Percentiles rank a stretch among this genome's conserved stretches.
Evolutionary conservation across 768 basidiomycete genomes (phyloP).

Genomic region (Boletus sp.): DNA sequence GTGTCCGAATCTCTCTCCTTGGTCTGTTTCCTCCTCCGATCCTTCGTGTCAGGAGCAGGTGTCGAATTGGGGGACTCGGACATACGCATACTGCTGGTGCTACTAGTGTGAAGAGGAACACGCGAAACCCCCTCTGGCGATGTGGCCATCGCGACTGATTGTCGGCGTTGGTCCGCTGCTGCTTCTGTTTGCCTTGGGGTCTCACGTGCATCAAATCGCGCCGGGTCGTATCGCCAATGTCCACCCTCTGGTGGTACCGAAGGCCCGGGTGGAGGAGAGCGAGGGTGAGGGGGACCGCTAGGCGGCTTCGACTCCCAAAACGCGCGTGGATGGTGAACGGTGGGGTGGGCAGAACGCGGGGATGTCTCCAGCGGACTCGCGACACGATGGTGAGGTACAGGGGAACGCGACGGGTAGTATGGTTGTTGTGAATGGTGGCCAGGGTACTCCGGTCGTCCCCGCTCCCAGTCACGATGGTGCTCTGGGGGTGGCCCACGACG

Average conservation of each 20-base stretch:
- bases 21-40: slow-evolving; percentile 39
- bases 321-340: slow-evolving; percentile 31
- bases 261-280: slow-evolving; percentile 34
- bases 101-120: slow-evolving; percentile 28
- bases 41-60: slow-evolving; percentile 44
- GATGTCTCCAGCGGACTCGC: slow-evolving; percentile 59
- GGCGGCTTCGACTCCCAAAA: slow-evolving; percentile 66
- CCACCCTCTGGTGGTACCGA: slow-evolving; percentile 41
- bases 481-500: slow-evolving; percentile 45
- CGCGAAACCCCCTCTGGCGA: slow-evolving; percentile 43
- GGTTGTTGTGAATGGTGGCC: slow-evolving; percentile 30
- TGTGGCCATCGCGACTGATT: slow-evolving; percentile 38
- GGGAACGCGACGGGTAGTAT: slow-evolving; percentile 34
- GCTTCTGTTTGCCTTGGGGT: slow-evolving; percentile 30
- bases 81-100: slow-evolving; percentile 36
- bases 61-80: slow-evolving; percentile 60
- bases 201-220: slow-evolving; percentile 49
- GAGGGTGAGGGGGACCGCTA: slow-evolving; percentile 26
- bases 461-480: slow-evolving; percentile 54
- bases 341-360: slow-evolving; percentile 51
- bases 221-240: slow-evolving; percentile 60
- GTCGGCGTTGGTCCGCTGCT: slow-evolving; percentile 33
- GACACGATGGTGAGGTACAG: slow-evolving; percentile 37
- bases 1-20: slow-evolving; percentile 51
- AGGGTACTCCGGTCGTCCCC: slow-evolving; percentile 40